These are phyloP conservation scores for Cerrena zonata DNA, from an alignment of 1,284 basidiomycete genomes.

Conservation along the genomic window DNA sequence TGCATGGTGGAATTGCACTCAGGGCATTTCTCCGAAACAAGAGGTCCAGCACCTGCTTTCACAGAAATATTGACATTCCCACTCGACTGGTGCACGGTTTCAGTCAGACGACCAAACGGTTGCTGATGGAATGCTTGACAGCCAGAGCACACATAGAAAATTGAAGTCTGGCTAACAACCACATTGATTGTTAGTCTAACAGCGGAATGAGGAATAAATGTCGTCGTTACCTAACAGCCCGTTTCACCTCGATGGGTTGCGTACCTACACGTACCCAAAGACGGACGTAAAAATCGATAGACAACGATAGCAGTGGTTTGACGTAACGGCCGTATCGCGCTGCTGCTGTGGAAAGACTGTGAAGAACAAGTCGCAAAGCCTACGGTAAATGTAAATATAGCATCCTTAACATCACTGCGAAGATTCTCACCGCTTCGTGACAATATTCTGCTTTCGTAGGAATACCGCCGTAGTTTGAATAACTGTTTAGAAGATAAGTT, in stretches of 20 bases:
- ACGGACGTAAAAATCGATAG: constrained; percentile 97
- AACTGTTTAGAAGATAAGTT: constrained; percentile 50
- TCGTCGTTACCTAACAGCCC: constrained; percentile 60
- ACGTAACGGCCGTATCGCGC: constrained; percentile 90
- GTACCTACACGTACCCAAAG: constrained; percentile 81
- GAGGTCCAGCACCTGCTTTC: constrained; percentile 72
- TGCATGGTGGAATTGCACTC: constrained; percentile 78
- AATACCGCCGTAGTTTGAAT: constrained; percentile 93
- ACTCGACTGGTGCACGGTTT: constrained; percentile 49
- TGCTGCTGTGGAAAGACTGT: constrained; percentile 81
- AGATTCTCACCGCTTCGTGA: constrained; percentile 74
- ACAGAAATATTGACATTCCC: constrained; percentile 56
- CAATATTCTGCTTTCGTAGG: constrained; percentile 88
- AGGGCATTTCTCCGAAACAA: constrained; percentile 62
- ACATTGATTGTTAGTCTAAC: constrained; percentile 1
- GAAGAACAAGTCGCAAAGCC: constrained; percentile 86
- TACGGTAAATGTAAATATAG: constrained; percentile 23
- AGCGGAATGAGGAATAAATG: background rate
- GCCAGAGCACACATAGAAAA: constrained; percentile 75
- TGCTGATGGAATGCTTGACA: constrained; percentile 81
- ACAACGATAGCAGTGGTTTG: constrained; percentile 85
- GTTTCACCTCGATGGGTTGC: constrained; percentile 84
- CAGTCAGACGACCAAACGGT: constrained; percentile 65
- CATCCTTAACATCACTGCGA: background rate
- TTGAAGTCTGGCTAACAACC: constrained; percentile 65